A percentile compares a stretch with the other conserved stretches of the same genome.
Conservation (phyloP, 768 basidiomycete species). For the Auricularia sp. region DNA sequence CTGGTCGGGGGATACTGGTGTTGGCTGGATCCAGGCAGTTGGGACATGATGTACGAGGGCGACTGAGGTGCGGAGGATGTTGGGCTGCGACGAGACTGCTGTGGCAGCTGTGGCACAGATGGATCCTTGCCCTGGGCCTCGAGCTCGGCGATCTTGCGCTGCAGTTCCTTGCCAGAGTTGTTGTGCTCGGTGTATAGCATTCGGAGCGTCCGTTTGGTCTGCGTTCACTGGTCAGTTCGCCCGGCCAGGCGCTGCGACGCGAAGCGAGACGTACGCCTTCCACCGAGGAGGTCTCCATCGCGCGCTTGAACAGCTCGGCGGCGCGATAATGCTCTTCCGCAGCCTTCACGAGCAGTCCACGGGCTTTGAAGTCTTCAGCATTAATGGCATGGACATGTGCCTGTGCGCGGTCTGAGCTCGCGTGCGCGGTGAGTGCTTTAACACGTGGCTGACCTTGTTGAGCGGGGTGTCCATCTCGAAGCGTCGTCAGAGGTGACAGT, state of each 20-base stretch:
- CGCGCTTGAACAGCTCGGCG: constrained; percentile 62
- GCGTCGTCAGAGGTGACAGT: neutral
- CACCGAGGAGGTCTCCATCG: constrained; percentile 63
- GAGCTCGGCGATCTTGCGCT: constrained; percentile 60
- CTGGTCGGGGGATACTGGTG: constrained; percentile 7
- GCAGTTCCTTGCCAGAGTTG: constrained; percentile 61
- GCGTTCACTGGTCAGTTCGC: constrained; percentile 6
- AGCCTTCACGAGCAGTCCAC: constrained; percentile 62
- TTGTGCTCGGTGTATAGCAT: constrained; percentile 67
- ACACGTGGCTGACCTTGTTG: constrained; percentile 6
- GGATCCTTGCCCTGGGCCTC: constrained; percentile 73
- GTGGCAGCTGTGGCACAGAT: constrained; percentile 43
- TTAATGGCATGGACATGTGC: constrained; percentile 76
- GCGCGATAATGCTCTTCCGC: constrained; percentile 67
- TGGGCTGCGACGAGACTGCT: constrained; percentile 7
- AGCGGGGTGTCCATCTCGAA: constrained; percentile 5
- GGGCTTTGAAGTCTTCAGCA: constrained; percentile 58
- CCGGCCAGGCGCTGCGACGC: neutral
- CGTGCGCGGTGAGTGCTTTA: neutral
- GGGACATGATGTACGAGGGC: constrained; percentile 2
- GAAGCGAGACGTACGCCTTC: constrained; percentile 44
- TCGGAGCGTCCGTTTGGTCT: constrained; percentile 71
- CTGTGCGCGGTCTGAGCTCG: constrained; percentile 23
- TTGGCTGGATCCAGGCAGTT: neutral
- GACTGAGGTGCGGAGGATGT: constrained; percentile 2